Percentiles rank a stretch among this genome's conserved stretches.
Conservation (phyloP, 2,329 filamentous ascomycete species). For the Rutstroemia sp. region DNA sequence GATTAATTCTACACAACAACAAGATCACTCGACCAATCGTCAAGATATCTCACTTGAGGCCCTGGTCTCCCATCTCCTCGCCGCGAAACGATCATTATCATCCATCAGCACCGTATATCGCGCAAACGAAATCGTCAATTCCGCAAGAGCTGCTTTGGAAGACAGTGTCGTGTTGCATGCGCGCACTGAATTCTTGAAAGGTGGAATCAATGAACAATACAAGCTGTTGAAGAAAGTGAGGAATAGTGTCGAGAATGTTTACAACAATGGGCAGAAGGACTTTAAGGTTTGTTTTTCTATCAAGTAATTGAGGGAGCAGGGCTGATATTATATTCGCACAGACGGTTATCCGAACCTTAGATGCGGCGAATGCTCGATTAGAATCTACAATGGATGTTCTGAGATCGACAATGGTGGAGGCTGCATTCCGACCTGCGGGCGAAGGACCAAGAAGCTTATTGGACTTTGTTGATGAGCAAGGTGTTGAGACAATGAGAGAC, state of each 20-base stretch:
- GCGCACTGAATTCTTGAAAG: conserved; percentile 59
- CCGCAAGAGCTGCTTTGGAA: conserved; percentile 68
- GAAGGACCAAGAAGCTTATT: conserved; percentile 57
- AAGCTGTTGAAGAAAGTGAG: conserved; percentile 45
- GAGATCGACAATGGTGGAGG: conserved; percentile 55
- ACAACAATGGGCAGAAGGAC: conserved; percentile 50
- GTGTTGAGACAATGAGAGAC: conserved; percentile 57
- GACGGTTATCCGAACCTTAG: conserved; percentile 55
- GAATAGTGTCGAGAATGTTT: conserved; percentile 44
- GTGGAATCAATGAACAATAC: conserved; percentile 51
- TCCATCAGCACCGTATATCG: conserved; percentile 77
- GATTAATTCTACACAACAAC: conserved; percentile 17
- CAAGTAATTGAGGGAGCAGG: conserved; percentile 8
- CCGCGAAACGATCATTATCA: conserved; percentile 79
- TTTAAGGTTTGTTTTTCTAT: conserved; percentile 35
- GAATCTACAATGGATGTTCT: conserved; percentile 60
- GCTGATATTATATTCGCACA: conserved; percentile 21
- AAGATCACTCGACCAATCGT: conserved; percentile 15
- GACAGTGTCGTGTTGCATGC: conserved; percentile 68
- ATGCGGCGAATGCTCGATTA: conserved; percentile 57
- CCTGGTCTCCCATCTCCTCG: conserved; percentile 76
- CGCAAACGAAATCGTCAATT: conserved; percentile 77
- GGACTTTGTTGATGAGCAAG: conserved; percentile 70
- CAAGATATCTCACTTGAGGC: conserved; percentile 53
- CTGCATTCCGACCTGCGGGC: conserved; percentile 50